A percentile compares a stretch with the other conserved stretches of the same genome.
Conservation (phyloP, 2,329 filamentous ascomycete genomes). For the Aspergillus sp. region DNA sequence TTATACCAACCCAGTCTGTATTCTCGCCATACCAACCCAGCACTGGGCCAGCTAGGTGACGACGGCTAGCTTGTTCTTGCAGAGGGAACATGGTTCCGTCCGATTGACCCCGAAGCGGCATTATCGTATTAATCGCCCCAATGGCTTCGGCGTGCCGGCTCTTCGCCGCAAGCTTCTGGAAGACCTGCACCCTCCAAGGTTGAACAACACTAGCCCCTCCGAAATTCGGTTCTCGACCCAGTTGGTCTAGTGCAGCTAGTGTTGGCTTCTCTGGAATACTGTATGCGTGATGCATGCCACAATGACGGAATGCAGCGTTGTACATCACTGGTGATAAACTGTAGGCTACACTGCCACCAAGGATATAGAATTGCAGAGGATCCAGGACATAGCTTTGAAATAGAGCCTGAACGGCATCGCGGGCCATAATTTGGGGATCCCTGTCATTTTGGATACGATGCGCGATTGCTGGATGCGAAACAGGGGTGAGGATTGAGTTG, state of each 20-base stretch:
- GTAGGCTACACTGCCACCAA: conserved; percentile 42
- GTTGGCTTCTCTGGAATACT: conserved; percentile 38
- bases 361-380: conserved; percentile 43
- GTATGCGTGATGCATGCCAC: conserved; percentile 42
- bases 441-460: conserved; percentile 21
- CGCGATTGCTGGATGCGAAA: conserved; percentile 41
- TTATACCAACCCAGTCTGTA: conserved; percentile 46
- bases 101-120: conserved; percentile 40
- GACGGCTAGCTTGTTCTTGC: conserved; percentile 40
- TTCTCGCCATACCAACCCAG: conserved; percentile 47
- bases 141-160: conserved; percentile 46
- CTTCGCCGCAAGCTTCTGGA: conserved; percentile 38
- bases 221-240: conserved; percentile 40
- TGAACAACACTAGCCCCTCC: conserved; percentile 46
- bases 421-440: conserved; percentile 38
- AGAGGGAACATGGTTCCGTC: conserved; percentile 39
- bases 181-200: conserved; percentile 43
- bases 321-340: conserved; percentile 46
- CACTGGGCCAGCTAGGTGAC: conserved; percentile 43
- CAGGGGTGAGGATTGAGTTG: conserved; percentile 41
- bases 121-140: conserved; percentile 46
- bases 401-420: conserved; percentile 38
- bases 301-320: conserved; percentile 41
- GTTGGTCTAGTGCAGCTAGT: conserved; percentile 37
- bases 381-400: conserved; percentile 44